Evolutionary conservation across 495 filamentous ascomycete genomes (phyloP), one percentile per base, ranked within the genome.

Genomic region (Penicillium herquei): DNA sequence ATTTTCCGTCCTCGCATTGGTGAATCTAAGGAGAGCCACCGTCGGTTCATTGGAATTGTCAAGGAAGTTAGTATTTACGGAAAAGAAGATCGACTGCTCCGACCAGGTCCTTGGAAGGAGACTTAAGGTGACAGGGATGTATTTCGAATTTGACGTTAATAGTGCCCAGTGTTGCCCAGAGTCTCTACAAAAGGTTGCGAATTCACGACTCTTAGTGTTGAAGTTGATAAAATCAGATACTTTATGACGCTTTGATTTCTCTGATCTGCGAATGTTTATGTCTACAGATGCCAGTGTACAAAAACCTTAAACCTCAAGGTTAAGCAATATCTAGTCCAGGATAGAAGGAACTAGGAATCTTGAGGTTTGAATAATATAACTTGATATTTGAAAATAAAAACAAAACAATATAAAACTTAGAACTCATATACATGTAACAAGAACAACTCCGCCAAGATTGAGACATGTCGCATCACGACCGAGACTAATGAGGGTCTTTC

Each of bases 1-100:
- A 71, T 75, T 12, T 94, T 93, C 70, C 76, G 80, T 11, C 68
- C 72, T 39, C 80, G 85, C 11, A 73, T 89, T 40, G 81, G 81
- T 4, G 75, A 73, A 32, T 72, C 69, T 5, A 71, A 71, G 52
- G 75, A 75, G 18, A 76, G 76, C 34, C 74, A 77, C 37, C 65
- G 68, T 11, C 61, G 62, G 21, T 78, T 78, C 50, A 77, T 77
- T 35, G 71, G 68, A 8, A 77, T 78, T 49, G 75, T 78, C 41
- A 77, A 77, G 57, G 73, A 76, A 43, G 74, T 78, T 16, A 70
- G 75, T 39, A 67, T 77, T 33, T 78, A 77, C 49, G 71, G 73
- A 2, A 78, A 78, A 56, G 74, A 77, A 49, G 74, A 77, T 41
- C 63, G 71, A 33, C 55, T 78, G 45, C 56, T 78, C 44, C 65